Base-by-base conservation (phyloP, 2,329 filamentous ascomycete species). In the Cladophialophora carrionii region DNA sequence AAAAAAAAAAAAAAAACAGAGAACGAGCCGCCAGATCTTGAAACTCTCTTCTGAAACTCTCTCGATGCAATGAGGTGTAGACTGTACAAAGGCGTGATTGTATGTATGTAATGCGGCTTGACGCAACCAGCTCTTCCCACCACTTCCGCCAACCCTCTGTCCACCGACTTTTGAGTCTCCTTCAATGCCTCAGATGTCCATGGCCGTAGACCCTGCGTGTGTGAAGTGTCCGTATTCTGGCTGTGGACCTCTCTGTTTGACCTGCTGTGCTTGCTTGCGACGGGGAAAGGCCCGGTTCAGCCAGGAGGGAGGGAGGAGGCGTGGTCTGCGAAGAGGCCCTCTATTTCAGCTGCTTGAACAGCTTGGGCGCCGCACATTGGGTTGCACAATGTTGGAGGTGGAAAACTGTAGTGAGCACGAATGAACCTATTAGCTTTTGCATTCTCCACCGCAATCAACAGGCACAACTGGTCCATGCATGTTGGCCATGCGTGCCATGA, bases 361-460 rank as follows among this genome's bases (percentile, higher is more conserved):
- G 90, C 88, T 96, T 97, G 76, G 94, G 93, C 62, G 95, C 95
- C 70, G 95, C 94, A 79, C 95, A 99, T 78, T 89, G 84, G 75
- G 87, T 91, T 70, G 94, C 92, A 84, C 95, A 99, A 86, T 98
- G 95, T 74, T 91, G 89, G 74, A 99, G 91, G 82, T 99, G 94
- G 90, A 99, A 99, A 85, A 97, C 94, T 97, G 73, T 58, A 60
- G 54, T 1, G n/a, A 54, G 29, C 17, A 43, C 9, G 17, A 43
- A 20, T 29, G 26, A 6, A 29, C 26, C 3, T 6, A 20, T 43
- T 43, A 43, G 37, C 37, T 1, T n/a, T 9, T 43, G 17, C 17
- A 43, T n/a, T 20, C 17, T 43, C n/a, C n/a, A n/a, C n/a, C 37
- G 37, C 37, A 43, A 17, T 17, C 37, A 41, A 43, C 17, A 12